Evolutionary conservation across 1,284 basidiomycete genomes (phyloP).

Genomic region (Quambalaria eucalypti): DNA sequence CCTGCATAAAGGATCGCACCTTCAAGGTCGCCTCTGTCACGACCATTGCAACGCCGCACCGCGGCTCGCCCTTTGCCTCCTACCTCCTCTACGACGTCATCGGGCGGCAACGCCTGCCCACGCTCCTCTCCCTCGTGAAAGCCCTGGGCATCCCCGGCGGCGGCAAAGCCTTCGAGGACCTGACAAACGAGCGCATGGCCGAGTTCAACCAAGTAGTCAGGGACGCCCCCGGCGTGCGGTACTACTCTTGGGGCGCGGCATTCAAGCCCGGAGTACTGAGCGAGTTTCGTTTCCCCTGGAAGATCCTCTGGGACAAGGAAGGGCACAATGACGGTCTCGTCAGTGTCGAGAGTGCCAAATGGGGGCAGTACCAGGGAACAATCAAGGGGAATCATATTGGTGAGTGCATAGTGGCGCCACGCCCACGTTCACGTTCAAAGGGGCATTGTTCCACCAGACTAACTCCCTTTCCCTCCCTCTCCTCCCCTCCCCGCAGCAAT

Average conservation of each 20-base stretch:
- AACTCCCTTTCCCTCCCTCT: slow-evolving; percentile 15
- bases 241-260: slow-evolving; percentile 85
- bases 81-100: slow-evolving; percentile 66
- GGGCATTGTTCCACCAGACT: too few species aligned
- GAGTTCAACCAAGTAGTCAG: slow-evolving; percentile 77
- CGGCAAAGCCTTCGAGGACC: slow-evolving; percentile 76
- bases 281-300: slow-evolving; percentile 61
- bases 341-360: slow-evolving; percentile 69
- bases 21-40: slow-evolving; percentile 69
- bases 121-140: slow-evolving; percentile 59
- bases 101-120: slow-evolving; percentile 9
- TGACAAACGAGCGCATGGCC: slow-evolving; percentile 76
- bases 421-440: background rate
- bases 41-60: slow-evolving; percentile 84
- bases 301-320: slow-evolving; percentile 74
- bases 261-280: slow-evolving; percentile 58
- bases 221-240: slow-evolving; percentile 66
- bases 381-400: slow-evolving; percentile 76
- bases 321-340: slow-evolving; percentile 81
- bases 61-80: slow-evolving; percentile 85
- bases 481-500: slow-evolving; percentile 2
- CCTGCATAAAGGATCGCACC: slow-evolving; percentile 45
- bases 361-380: slow-evolving; percentile 63
- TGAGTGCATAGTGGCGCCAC: too few species aligned
- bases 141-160: slow-evolving; percentile 74